Evolutionary conservation across 2,329 filamentous ascomycete genomes (phyloP), one percentile per base, ranked within the genome.

Genomic region (Colletotrichum salicis): DNA sequence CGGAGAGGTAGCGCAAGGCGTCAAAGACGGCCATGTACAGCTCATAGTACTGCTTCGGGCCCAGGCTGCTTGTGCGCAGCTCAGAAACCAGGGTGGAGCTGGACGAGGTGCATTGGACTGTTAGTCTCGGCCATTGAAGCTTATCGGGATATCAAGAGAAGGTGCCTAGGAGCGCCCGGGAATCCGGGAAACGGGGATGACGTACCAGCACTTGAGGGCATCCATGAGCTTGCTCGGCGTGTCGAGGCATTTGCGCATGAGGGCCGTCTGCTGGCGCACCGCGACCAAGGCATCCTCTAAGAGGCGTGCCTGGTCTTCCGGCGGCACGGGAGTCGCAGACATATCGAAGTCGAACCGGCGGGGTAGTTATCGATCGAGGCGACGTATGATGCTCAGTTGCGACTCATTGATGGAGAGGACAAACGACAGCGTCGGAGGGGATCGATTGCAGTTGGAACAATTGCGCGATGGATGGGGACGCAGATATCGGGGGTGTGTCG

Each of bases 11-110:
- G 81, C 96, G 95, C 80, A 99, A 86, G 75, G 97, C 96, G 86
- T 99, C 96, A 84, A 99, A 99, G 74, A 99, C 95, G 75, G 96
- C 91, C 96, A 99, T 99, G 86, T 99, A 99, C 70, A 99, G 90
- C 86, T 99, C 97, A 83, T 99, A 99, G 86, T 99, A 99, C 84
- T 99, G 96, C 84, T 99, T 99, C 41, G 96, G 96, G n/a, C 96
- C 95, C 63, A 99, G 89, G 78, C 94, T 98, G 82, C 95, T 97
- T 5, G 96, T 99, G 77, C 96, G 94, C 78, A 99, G 90, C 83
- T 99, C 96, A n/a, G 96, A 98, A 73, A 99, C 96, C 74, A 99
- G 90, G 24, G 96, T 99, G 54, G 96, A 99, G 85, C 96, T 98
- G 79, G 71, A 77, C 56, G 56, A 15, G 1, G 33, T 5, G 51